A percentile compares a stretch with the other conserved stretches of the same genome.
Conservation (phyloP, 2,329 filamentous ascomycete species). For the Lithohypha guttulata region DNA sequence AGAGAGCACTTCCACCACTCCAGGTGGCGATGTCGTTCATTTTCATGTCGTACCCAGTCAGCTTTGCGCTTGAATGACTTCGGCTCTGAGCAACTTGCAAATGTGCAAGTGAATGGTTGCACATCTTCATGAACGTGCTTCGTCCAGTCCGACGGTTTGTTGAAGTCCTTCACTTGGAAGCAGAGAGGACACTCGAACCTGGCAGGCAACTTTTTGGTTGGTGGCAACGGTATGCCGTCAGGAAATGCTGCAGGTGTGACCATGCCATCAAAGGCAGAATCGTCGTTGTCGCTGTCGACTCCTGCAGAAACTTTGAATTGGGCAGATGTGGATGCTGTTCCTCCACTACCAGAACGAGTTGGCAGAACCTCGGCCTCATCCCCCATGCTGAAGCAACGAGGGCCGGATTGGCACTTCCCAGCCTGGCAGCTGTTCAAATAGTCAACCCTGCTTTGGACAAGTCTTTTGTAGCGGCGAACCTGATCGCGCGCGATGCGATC, state of each 20-base stretch:
- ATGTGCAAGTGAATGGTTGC: constrained; percentile 87
- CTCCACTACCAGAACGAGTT: constrained; percentile 41
- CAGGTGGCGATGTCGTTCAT: constrained; percentile 77
- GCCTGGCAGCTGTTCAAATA: constrained; percentile 53
- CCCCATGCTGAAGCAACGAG: constrained; percentile 55
- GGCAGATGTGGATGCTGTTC: constrained; percentile 45
- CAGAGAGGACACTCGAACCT: constrained; percentile 86
- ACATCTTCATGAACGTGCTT: constrained; percentile 93
- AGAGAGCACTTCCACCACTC: constrained; percentile 86
- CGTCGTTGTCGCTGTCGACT: constrained; percentile 52
- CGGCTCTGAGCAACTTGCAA: constrained; percentile 67
- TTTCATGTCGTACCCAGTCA: constrained; percentile 91
- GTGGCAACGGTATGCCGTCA: constrained; percentile 68
- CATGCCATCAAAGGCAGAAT: constrained; percentile 56
- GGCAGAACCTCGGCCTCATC: constrained; percentile 55
- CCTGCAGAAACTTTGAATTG: constrained; percentile 47
- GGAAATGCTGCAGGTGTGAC: constrained; percentile 68
- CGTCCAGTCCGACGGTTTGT: constrained; percentile 91
- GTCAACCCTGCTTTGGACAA: constrained; percentile 59
- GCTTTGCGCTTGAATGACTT: constrained; percentile 94
- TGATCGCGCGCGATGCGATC: constrained; percentile 78
- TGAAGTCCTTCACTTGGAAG: constrained; percentile 72
- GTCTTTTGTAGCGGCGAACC: constrained; percentile 62
- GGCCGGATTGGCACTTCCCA: constrained; percentile 48
- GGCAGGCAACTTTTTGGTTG: constrained; percentile 64